Evolutionary conservation across 2,329 filamentous ascomycete species (phyloP), one percentile per base, ranked within the genome.

Genomic region (Aspergillus fumigatiaffinis): DNA sequence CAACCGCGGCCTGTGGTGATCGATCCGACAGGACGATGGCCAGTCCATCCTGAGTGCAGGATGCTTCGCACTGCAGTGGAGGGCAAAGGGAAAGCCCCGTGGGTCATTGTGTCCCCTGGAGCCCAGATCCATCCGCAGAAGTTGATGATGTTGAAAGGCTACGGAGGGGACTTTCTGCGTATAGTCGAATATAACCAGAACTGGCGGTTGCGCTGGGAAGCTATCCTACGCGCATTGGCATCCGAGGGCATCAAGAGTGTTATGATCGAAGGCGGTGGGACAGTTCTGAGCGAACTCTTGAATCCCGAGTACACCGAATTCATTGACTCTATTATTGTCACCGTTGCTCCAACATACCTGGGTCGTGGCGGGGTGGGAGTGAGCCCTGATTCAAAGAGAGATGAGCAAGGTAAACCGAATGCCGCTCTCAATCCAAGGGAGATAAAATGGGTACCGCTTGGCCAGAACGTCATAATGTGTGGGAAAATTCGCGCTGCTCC

Each of bases 241-340:
- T 71, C 70, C 1, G 80, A 89, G 64, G 86, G 86, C 1, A 76
- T 96, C 48, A 73, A 76, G 53, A 96, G 91, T 69, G 80, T 97
- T 57, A 97, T 97, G 93, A 82, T 97, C 51, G 93, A 97, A 73
- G 93, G 93, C 0, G 93, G 93, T 10, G 92, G 84, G 0, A 79
- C 81, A 10, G 86, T 97, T 35, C 91, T 97, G 70, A 95, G 94
- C 70, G 84, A 88, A 41, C 76, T 97, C 20, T 79, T 97, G n/a
- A 79, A 82, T 42, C 79, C 83, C 2, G 77, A 78, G 28, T 84
- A 86, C 66, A 78, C 84, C 17, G 66, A 71, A n/a, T 76, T 92
- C 8, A 80, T 96, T 46, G 83, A 91, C 68, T 88, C 88, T 2
- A 87, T 96, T 51, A 89, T 97, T 66, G 82, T 97, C 57, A 97